Evolutionary conservation across 805 yeast genomes (phyloP).

Genomic region (Blastobotrys mokoenaii): DNA sequence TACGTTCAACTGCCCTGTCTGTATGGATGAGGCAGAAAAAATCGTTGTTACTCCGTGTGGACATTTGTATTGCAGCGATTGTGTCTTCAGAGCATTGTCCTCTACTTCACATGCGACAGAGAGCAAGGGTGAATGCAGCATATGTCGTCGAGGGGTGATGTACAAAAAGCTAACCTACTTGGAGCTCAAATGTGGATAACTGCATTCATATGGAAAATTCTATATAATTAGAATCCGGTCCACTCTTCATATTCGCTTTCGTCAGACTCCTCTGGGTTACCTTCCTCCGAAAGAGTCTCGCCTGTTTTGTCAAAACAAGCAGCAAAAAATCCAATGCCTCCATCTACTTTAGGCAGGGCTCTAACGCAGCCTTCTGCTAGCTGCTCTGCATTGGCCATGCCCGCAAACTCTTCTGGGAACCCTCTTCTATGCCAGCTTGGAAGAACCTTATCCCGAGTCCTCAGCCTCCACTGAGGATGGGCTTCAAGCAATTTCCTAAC

Average conservation of each 20-base stretch:
- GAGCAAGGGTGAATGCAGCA: conserved; percentile 26
- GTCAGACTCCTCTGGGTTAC: too few relatives aligned
- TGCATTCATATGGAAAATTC: not conserved
- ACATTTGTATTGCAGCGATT: conserved; percentile 30
- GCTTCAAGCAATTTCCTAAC: conserved; percentile 64
- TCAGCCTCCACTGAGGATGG: conserved; percentile 66
- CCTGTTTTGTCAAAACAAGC: conserved; percentile 58
- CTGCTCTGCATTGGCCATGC: conserved; percentile 30
- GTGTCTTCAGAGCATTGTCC: conserved; percentile 27
- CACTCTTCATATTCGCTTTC: too few relatives aligned
- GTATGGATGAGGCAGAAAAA: conserved; percentile 28
- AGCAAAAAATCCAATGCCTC: conserved; percentile 98
- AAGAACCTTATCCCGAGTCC: conserved; percentile 51
- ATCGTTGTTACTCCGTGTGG: conserved; percentile 30
- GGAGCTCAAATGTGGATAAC: conserved; percentile 16
- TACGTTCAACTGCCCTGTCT: conserved; percentile 26
- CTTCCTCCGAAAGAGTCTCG: conserved; percentile 25
- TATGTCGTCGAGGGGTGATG: conserved; percentile 26
- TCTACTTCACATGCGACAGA: conserved; percentile 21
- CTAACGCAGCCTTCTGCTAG: conserved; percentile 84
- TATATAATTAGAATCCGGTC: not conserved
- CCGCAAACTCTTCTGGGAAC: conserved; percentile 50
- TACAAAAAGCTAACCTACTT: conserved; percentile 23
- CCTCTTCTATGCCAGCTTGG: conserved; percentile 90
- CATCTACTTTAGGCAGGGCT: conserved; percentile 78